A percentile compares a stretch with the other conserved stretches of the same genome.
Evolutionary conservation across 257 asterid species (phyloP).

Genomic region (Rhazya stricta): DNA sequence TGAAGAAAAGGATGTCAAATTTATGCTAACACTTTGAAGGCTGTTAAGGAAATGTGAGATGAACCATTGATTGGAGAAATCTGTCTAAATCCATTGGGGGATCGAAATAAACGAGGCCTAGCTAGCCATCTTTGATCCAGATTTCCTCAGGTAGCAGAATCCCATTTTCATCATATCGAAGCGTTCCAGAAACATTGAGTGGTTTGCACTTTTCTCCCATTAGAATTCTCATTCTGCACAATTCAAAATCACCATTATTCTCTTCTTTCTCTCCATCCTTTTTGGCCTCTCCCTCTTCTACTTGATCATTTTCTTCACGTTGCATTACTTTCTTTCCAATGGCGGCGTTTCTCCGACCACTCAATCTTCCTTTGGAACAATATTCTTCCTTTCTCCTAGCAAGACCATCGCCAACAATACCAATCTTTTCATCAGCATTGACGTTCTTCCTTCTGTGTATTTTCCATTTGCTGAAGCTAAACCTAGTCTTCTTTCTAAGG

Average conservation of each 20-base stretch:
- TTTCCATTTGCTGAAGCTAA: slow-evolving; percentile 28
- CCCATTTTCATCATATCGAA: slow-evolving; percentile 53
- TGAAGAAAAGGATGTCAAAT: no score
- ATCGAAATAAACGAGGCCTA: no score
- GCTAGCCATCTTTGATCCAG: no score
- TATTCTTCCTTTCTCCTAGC: background rate
- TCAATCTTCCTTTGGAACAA: no score
- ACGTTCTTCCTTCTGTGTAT: slow-evolving; percentile 1
- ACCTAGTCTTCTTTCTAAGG: slow-evolving; percentile 20
- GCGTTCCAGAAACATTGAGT: slow-evolving; percentile 43
- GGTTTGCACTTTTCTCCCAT: slow-evolving; percentile 69
- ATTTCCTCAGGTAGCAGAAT: slow-evolving; percentile 47
- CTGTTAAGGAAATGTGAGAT: no score
- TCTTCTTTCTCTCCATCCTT: slow-evolving; percentile 12
- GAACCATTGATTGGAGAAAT: no score
- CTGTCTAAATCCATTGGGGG: background rate
- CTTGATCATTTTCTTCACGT: background rate
- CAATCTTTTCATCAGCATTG: background rate
- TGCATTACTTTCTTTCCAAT: background rate
- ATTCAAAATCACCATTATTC: slow-evolving; percentile 25
- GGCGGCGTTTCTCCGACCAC: background rate
- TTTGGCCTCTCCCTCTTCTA: slow-evolving; percentile 11
- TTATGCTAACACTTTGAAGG: no score
- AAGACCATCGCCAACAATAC: background rate
- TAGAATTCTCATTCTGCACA: slow-evolving; percentile 70